These are phyloP conservation scores for Cladosporium colombiae DNA, from an alignment of 2,329 filamentous ascomycete genomes.

Conservation along the genomic window DNA sequence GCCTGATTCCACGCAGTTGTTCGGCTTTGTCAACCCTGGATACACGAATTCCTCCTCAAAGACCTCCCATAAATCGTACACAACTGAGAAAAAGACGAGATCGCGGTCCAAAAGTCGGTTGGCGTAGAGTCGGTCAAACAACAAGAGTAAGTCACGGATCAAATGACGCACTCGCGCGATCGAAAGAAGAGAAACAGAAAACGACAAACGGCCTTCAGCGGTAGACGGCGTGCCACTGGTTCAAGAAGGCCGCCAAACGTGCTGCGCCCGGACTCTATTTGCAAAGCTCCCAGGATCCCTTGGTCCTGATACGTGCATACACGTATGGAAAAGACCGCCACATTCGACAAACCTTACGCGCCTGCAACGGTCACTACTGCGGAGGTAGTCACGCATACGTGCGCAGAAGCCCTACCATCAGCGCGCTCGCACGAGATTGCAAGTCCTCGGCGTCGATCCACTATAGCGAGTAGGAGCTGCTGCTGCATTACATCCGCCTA, in stretches of 20 bases:
- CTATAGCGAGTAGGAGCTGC: background rate
- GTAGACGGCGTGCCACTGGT: slow-evolving; percentile 18
- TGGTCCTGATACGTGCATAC: slow-evolving; percentile 12
- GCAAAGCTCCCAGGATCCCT: slow-evolving; percentile 5
- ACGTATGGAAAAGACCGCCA: slow-evolving; percentile 6
- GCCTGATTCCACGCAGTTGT: background rate
- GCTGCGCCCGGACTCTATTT: slow-evolving; percentile 7
- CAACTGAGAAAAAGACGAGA: background rate
- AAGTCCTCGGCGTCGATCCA: slow-evolving; percentile 14
- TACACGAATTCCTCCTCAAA: background rate
- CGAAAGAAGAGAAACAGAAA: slow-evolving; percentile 16
- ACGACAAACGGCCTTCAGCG: slow-evolving; percentile 13
- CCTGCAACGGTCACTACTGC: slow-evolving; percentile 18
- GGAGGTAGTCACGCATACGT: slow-evolving; percentile 13
- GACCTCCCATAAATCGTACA: slow-evolving; percentile 6
- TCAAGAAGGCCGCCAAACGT: slow-evolving; percentile 17
- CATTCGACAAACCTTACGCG: slow-evolving; percentile 11
- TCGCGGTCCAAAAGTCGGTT: background rate
- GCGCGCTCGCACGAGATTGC: slow-evolving; percentile 15
- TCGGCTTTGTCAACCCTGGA: background rate
- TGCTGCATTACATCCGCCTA: slow-evolving; percentile 5
- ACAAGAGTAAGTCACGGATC: background rate
- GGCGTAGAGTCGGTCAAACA: background rate
- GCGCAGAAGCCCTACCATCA: background rate
- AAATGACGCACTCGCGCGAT: slow-evolving; percentile 16